These are phyloP conservation scores for Homolaphlyctis polyrhiza DNA, from an alignment of 371 early-diverging fungal genomes.

Conservation along the genomic window DNA sequence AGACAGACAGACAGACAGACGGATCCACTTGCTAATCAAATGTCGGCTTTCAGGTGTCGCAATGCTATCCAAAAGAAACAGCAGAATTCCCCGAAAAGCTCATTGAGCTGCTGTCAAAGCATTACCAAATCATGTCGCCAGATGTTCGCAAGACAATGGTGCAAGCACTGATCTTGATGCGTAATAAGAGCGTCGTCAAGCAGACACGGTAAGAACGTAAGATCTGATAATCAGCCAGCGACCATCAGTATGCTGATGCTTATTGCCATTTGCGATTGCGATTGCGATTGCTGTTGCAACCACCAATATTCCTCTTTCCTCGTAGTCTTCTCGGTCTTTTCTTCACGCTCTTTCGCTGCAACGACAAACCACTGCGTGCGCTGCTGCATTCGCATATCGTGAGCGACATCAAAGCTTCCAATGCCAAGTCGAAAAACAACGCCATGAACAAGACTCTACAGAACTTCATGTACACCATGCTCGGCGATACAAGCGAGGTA, in stretches of 20 bases:
- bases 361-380: constrained; percentile 84
- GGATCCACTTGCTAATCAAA: not conserved
- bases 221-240: not conserved
- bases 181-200: constrained; percentile 74
- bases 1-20: not conserved
- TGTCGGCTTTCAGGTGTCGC: constrained; percentile 34
- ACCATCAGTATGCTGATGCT: not conserved
- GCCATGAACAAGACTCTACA: constrained; percentile 92
- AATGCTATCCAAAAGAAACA: constrained; percentile 79
- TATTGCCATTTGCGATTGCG: constrained; percentile 6
- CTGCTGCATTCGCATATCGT: constrained; percentile 88
- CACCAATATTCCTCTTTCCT: not conserved
- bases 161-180: constrained; percentile 82
- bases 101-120: constrained; percentile 70
- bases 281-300: not conserved
- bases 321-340: constrained; percentile 77
- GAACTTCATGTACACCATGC: constrained; percentile 92
- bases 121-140: constrained; percentile 72
- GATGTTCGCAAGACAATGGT: constrained; percentile 83
- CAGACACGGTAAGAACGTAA: constrained; percentile 40
- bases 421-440: constrained; percentile 90
- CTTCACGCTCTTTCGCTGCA: constrained; percentile 88
- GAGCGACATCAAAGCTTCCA: constrained; percentile 86
- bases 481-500: constrained; percentile 51
- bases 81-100: constrained; percentile 72